phyloP scores from a whole-genome alignment of 148 eudicot species.

The Rhododendron ovatum region DNA sequence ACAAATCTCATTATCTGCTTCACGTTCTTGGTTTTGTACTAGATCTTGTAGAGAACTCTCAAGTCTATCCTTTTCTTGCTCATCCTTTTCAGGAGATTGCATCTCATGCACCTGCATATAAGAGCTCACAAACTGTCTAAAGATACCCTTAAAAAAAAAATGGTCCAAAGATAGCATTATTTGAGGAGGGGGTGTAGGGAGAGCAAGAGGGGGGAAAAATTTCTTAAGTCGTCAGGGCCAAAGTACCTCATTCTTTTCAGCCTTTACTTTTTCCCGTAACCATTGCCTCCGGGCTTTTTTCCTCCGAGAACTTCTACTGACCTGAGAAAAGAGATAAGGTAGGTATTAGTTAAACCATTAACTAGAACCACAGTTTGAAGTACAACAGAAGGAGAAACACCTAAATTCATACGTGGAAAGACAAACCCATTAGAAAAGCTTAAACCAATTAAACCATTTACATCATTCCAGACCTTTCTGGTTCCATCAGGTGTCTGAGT shows the following conservation, averaged over 20 bases:
- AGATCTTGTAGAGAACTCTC: conserved; percentile 16
- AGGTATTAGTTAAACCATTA: background rate
- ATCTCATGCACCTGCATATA: conserved; percentile 32
- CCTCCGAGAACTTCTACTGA: conserved; percentile 55
- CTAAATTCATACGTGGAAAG: background rate
- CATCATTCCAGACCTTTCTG: conserved; percentile 41
- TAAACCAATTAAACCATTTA: background rate
- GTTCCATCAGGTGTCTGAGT: conserved; percentile 27
- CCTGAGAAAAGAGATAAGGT: conserved; percentile 25
- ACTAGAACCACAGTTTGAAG: background rate
- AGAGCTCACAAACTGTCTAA: background rate
- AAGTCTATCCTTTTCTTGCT: conserved; percentile 11
- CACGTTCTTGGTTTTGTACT: conserved; percentile 35
- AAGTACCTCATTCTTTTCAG: conserved; percentile 40
- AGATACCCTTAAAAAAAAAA: background rate
- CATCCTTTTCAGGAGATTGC: conserved; percentile 26
- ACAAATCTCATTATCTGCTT: conserved; percentile 8
- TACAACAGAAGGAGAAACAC: background rate
- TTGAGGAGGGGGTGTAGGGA: background rate
- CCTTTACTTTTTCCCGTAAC: conserved; percentile 31
- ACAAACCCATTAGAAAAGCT: background rate
- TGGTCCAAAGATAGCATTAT: background rate
- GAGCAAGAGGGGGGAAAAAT: background rate
- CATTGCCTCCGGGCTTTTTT: conserved; percentile 47
- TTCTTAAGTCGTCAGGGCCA: conserved; percentile 20